phyloP scores from a whole-genome alignment of 1,139 yeast species.

The Torulaspora pretoriensis region DNA sequence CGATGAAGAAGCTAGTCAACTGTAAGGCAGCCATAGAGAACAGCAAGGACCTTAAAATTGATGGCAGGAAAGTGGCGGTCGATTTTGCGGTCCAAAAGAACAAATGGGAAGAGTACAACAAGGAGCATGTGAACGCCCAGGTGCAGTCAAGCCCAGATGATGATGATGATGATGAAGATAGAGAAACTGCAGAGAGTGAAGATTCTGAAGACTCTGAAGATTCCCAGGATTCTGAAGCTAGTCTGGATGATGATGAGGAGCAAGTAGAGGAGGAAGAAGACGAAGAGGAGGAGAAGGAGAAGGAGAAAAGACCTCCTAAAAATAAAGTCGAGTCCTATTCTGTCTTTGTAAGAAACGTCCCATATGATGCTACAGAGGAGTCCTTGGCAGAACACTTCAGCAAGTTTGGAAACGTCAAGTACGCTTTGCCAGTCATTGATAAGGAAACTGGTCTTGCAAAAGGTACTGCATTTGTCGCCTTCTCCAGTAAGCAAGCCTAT shows the following conservation, averaged over 20 bases:
- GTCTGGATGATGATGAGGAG: constrained; percentile 29
- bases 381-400: constrained; percentile 70
- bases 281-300: constrained; percentile 37
- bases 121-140: constrained; percentile 38
- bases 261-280: constrained; percentile 37
- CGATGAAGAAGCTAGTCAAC: constrained; percentile 74
- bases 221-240: too few species aligned
- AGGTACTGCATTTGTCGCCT: constrained; percentile 96
- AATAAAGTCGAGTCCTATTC: constrained; percentile 68
- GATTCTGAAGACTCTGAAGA: too few species aligned
- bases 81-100: constrained; percentile 89
- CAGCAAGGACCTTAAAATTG: constrained; percentile 68
- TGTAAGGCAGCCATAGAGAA: constrained; percentile 82
- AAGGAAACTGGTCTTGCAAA: constrained; percentile 78
- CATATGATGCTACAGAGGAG: constrained; percentile 89
- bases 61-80: constrained; percentile 89
- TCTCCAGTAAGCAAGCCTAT: constrained; percentile 57
- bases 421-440: constrained; percentile 91
- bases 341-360: constrained; percentile 84
- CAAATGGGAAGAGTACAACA: constrained; percentile 61
- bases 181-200: constrained; percentile 29
- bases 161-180: too few species aligned
- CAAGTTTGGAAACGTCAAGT: constrained; percentile 81
- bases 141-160: constrained; percentile 36
- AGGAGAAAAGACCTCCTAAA: constrained; percentile 37